Conservation (phyloP, 2,329 filamentous ascomycete species). For the Amauroascus niger region DNA sequence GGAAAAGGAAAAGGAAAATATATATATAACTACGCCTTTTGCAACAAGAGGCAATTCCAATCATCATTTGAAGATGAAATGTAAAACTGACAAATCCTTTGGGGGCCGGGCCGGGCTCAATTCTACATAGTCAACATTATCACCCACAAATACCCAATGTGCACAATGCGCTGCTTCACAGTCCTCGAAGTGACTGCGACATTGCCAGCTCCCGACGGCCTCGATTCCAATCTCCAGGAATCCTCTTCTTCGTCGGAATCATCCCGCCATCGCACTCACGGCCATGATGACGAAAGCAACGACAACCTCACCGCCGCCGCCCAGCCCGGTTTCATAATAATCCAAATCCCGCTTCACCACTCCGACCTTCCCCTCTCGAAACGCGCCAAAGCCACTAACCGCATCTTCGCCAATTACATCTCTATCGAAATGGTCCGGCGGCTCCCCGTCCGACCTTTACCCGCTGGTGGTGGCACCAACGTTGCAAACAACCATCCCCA, state of each 20-base stretch:
- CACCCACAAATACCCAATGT: conserved; percentile 9
- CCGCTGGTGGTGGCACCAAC: neutral
- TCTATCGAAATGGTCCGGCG: conserved; percentile 28
- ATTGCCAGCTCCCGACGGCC: neutral
- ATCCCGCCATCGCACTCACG: too few relatives aligned
- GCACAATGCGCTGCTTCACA: neutral
- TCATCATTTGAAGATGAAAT: too few relatives aligned
- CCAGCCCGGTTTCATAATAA: conserved; percentile 24
- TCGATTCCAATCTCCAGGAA: neutral
- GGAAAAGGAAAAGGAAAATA: too few relatives aligned
- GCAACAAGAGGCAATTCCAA: too few relatives aligned
- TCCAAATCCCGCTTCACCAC: conserved; percentile 27
- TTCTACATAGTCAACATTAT: conserved; percentile 2
- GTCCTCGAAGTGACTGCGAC: conserved; percentile 4
- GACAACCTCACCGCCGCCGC: neutral
- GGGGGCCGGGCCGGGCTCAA: too few relatives aligned
- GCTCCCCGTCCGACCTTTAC: neutral
- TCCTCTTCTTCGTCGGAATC: neutral
- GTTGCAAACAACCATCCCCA: neutral
- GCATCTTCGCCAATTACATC: conserved; percentile 27
- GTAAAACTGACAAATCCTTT: too few relatives aligned
- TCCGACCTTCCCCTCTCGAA: conserved; percentile 17
- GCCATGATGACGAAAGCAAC: too few relatives aligned
- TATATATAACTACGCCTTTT: too few relatives aligned
- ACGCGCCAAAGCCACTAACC: conserved; percentile 21